A percentile compares a stretch with the other conserved stretches of the same genome.
Conservation (phyloP, 2,329 filamentous ascomycete species). For the Aspergillus nomiae region DNA sequence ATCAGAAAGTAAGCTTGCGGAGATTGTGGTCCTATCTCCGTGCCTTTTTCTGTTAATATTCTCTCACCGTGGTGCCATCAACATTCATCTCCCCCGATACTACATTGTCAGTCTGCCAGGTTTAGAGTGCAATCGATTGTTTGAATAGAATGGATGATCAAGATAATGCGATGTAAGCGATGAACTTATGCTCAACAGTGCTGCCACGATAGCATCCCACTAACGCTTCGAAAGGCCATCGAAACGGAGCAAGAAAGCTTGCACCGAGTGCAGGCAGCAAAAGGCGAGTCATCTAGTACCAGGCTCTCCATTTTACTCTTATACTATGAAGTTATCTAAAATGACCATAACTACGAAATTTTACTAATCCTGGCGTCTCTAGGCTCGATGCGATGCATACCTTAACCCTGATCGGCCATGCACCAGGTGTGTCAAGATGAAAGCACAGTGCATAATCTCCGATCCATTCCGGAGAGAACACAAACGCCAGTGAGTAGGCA, state of each 20-base stretch:
- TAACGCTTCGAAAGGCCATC: conserved; percentile 8
- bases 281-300: conserved; percentile 27
- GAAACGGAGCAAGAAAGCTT: conserved; percentile 43
- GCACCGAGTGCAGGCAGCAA: conserved; percentile 48
- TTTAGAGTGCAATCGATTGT: too few species aligned
- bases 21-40: not conserved
- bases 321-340: too few species aligned
- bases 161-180: not conserved
- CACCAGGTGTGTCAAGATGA: conserved; percentile 41
- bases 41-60: too few species aligned
- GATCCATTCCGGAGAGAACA: conserved; percentile 47
- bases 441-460: conserved; percentile 40
- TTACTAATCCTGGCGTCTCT: not conserved
- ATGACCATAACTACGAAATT: too few species aligned
- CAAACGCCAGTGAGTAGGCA: conserved; percentile 41
- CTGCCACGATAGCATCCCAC: not conserved
- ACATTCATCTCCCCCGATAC: too few species aligned
- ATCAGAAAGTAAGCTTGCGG: not conserved
- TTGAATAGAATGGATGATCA: not conserved
- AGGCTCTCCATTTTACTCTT: not conserved
- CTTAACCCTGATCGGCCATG: conserved; percentile 38
- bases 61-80: too few species aligned
- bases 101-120: not conserved
- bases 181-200: not conserved
- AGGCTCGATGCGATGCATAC: conserved; percentile 45